Base-by-base conservation (phyloP, 352 stramenopile species). In the Elongisporangium senticosum region DNA sequence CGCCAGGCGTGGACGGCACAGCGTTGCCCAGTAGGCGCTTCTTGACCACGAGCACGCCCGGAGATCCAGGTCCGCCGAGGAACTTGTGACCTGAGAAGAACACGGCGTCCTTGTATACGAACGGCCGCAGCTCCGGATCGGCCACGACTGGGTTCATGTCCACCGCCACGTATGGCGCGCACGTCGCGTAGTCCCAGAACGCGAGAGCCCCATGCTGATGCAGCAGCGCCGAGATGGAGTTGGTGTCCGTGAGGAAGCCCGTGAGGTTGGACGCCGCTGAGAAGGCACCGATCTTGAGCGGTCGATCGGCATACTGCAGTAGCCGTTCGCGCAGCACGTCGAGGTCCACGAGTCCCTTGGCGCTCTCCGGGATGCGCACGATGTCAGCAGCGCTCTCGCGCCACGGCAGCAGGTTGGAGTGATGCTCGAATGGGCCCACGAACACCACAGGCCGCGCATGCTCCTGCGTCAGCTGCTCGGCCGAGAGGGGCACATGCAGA, bases 11-110 rank as follows among this genome's bases (percentile, higher is more conserved):
- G 10, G 75, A 83, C 6, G 87, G 86, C 19, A 83, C 71, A 17
- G 73, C 67, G 49, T 87, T 92, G 4, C 39, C 59, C 10, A 93
- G 69, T 15, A 93, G 62, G 2, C 68, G 65, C 86, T 98, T 96
- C 67, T 99, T 99, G 7, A 98, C 73, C 2, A 99, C 81, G 17
- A 99, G 77, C 5, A 99, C 87, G 15, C 96, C 95, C 3, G 95
- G 89, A 6, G 90, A 95, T 10, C 87, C 90, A 0, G 89, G 86
- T 7, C 96, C 97, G 37, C 97, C 97, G 13, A 98, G 62, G 53
- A 99, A 95, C 73, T 99, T 99, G 82, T 99, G 97, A 2, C 91
- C 89, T 3, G 83, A 98, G 58, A 99, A 89, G 69, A 98, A 98
- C 23, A 98, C 79, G 0, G 96, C 97, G 74, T 99, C 96, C 63